Evolutionary conservation across 306 rosid genomes (phyloP), one percentile per base, ranked within the genome.

Genomic region (Sesbania bispinosa): DNA sequence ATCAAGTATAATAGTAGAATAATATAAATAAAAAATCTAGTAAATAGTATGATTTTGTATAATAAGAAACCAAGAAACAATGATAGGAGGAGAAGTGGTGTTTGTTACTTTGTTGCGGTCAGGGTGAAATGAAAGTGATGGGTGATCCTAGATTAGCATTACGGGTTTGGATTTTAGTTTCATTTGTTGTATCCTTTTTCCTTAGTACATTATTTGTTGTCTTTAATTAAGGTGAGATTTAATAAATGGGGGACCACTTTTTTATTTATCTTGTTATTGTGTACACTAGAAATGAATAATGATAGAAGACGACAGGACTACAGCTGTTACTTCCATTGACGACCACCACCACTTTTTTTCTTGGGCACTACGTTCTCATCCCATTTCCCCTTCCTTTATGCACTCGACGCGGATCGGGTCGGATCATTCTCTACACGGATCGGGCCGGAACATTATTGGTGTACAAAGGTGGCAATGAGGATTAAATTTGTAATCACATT

Each of bases 251-350:
- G 75, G 80, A 69, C 84, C 80, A 69, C 81, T 6, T 41, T 57
- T 33, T 38, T 67, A 50, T 42, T 42, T 24, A 54, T 41, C 66
- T 10, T 65, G 51, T 38, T 75, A 14, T n/a, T 3, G 81, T 69
- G 69, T 10, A 53, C 41, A 4, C 24, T 54, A 42, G 33, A 67
- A 57, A 66, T 35, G 26, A 71, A 58, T 55, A 53, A 38, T 46
- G 57, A n/a, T 33, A 51, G 80, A 75, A 88, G 50, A 78, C 46
- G 88, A 88, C 91, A 79, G 62, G n/a, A 58, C 75, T 80, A 82
- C 83, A 76, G 65, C 81, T 68, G 59, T 79, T 58, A 72, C 74
- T 71, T 60, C 77, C 79, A 63, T 64, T 50, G 19, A 57, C 72
- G 74, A 58, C 78, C 68, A 51, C 69, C 78, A 32, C 59, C 62